Evolutionary conservation across 139 green algal species (phyloP), one percentile per base, ranked within the genome.

Genomic region (Monoraphidium neglectum): DNA sequence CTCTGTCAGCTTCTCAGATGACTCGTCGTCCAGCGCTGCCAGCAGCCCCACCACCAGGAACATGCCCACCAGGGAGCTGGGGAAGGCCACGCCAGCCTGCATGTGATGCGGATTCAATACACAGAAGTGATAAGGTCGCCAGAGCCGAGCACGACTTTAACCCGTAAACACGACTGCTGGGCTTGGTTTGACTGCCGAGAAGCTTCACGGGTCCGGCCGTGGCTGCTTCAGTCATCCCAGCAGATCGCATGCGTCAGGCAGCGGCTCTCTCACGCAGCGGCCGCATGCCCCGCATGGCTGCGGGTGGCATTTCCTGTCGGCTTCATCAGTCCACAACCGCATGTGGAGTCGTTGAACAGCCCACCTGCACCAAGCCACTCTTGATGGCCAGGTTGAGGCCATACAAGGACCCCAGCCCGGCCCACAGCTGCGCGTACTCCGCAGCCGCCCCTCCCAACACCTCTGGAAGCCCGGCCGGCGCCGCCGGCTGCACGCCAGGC

Each of bases 41-140:
- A 90, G 76, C 40, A 81, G 37, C 5, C 16, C 83, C 38, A 88
- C 77, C 21, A 91, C 69, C 3, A 70, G 81, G 73, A 90, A 89
- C 88, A 93, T 93, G 74, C 86, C 87, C 6, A 75, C 77, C 30
- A 92, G 77, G 6, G 87, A 73, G 21, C 68, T 72, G 35, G 84
- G 84, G 70, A 90, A 87, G 66, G 65, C 67, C 21, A 86, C 76
- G 35, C 49, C 35, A 16, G 72, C 68, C 18, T 67, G 59, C 1
- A 68, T 18, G 70, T 69, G 73, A 35, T 74, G 51, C 6, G 33
- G 37, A 10, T 53, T 70, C 13, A 46, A 23, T 36, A 4, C 4
- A 36, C 13, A 5, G 38, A 59, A 16, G 38, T 60, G n/a, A 36
- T 36, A 60, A 53, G 32, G n/a, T 43, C 35, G n/a, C n/a, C n/a